Percentiles rank a stretch among this genome's conserved stretches.
Conservation (phyloP, 2,329 filamentous ascomycete species). For the Colletotrichum tamarilloi region DNA sequence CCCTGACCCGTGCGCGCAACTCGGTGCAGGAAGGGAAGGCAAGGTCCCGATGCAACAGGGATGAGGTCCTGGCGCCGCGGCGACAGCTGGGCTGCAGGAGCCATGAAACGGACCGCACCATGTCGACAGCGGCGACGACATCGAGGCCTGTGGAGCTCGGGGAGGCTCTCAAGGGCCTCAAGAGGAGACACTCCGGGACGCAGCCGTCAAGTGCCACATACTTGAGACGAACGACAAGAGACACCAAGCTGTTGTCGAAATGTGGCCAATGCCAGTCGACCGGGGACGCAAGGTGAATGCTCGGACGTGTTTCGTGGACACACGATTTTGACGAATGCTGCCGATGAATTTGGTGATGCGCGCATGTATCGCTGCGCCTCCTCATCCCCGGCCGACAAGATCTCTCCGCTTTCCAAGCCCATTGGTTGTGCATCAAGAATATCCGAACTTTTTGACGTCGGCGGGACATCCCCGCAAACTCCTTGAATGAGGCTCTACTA, state of each 20-base stretch:
- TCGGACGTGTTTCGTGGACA: background rate
- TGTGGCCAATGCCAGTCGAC: background rate
- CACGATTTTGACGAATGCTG: background rate
- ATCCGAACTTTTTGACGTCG: background rate
- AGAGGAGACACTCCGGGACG: background rate
- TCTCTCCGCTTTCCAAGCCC: background rate
- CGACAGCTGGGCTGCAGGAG: background rate
- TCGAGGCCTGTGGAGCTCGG: background rate
- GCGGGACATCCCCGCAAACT: constrained; percentile 2
- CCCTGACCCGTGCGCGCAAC: constrained; percentile 15
- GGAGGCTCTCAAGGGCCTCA: background rate
- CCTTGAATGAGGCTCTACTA: background rate
- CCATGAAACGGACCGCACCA: constrained; percentile 9
- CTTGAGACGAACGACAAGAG: constrained; percentile 6
- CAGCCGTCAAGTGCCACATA: constrained; percentile 1
- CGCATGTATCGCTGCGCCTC: constrained; percentile 11
- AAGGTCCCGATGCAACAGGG: constrained; percentile 10
- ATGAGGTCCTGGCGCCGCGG: background rate
- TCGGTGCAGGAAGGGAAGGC: constrained; percentile 11
- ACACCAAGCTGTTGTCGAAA: background rate
- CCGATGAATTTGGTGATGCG: background rate
- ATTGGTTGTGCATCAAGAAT: background rate
- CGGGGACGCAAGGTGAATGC: constrained; percentile 15
- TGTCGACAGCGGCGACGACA: background rate
- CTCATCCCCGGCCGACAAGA: background rate